phyloP scores from a whole-genome alignment of 208 protist genomes.

The Leishmania guyanensis region DNA sequence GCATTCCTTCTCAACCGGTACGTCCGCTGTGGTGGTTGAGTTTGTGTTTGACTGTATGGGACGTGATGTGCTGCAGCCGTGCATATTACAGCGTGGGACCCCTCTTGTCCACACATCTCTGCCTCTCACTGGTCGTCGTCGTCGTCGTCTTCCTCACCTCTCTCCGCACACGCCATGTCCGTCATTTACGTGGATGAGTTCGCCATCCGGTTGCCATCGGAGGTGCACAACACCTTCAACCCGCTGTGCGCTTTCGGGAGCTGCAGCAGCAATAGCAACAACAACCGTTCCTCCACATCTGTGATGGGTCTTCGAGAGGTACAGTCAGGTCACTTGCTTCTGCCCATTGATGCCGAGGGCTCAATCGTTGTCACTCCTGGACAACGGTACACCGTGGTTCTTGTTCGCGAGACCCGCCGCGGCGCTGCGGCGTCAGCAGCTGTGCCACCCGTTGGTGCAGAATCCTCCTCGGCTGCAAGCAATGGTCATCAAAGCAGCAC shows the following conservation, averaged over 20 bases:
- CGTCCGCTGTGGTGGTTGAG: background rate
- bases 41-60: background rate
- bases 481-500: background rate
- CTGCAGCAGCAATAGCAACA: slow-evolving; percentile 22
- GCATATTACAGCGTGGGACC: background rate
- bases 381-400: slow-evolving; percentile 54
- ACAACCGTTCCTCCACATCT: slow-evolving; percentile 15
- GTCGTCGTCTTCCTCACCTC: background rate
- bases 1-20: background rate
- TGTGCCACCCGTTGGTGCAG: background rate
- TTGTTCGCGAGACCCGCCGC: slow-evolving; percentile 25
- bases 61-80: background rate
- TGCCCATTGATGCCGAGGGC: slow-evolving; percentile 71
- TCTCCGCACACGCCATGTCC: slow-evolving; percentile 26
- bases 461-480: background rate
- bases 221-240: slow-evolving; percentile 72
- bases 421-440: slow-evolving; percentile 2
- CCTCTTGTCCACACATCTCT: no score
- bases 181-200: slow-evolving; percentile 66
- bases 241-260: slow-evolving; percentile 66
- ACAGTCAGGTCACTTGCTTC: slow-evolving; percentile 46
- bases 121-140: background rate
- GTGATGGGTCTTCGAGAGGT: slow-evolving; percentile 58
- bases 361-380: slow-evolving; percentile 69
- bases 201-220: slow-evolving; percentile 60